Evolutionary conservation across 495 filamentous ascomycete genomes (phyloP), one percentile per base, ranked within the genome.

Genomic region (Xylaria longipes): DNA sequence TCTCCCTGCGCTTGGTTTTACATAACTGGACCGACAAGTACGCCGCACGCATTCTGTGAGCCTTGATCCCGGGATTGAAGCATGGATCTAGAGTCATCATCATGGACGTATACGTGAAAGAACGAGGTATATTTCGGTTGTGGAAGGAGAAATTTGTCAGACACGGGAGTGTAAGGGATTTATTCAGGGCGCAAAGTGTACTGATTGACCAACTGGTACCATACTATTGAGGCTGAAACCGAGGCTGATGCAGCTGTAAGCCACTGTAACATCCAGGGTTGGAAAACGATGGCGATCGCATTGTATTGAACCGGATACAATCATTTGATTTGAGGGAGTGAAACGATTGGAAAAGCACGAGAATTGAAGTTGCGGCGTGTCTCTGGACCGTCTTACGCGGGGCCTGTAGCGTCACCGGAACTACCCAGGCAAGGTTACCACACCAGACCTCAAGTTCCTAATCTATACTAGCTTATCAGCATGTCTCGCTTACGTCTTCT

Each of bases 1-100:
- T 87, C 72, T 76, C 88, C 41, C 74, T 88, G 31, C 82, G 87
- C 3, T 76, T 77, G 64, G 80, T 88, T 43, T 65, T 89, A 25
- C 86, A 88, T 69, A 82, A 89, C 71, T 84, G 84, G 80, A 54
- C 78, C 2, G 78, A 84, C 50, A 73, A 77, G 22, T 75, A 86
- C 35, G 79, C 73, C 9, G 57, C 80, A 33, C 72, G 58, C n/a
- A 85, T 87, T 65, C 67, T 89, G 8, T 73, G 63, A 14, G 74
- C 79, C 14, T 65, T 84, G 11, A 68, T 84, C 5, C 76, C 79
- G 0, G 82, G 79, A 15, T 54, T 71, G 33, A 62, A 22, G 29
- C 17, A 63, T 27, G 46, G 48, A 8, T n/a, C 69, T 2, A 56
- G 61, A 37, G 22, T 64, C 29, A 39, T 71, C 35, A 67, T 65